Evolutionary conservation across 2,329 filamentous ascomycete species (phyloP), one percentile per base, ranked within the genome.

Genomic region (Aspergillus intermedius): DNA sequence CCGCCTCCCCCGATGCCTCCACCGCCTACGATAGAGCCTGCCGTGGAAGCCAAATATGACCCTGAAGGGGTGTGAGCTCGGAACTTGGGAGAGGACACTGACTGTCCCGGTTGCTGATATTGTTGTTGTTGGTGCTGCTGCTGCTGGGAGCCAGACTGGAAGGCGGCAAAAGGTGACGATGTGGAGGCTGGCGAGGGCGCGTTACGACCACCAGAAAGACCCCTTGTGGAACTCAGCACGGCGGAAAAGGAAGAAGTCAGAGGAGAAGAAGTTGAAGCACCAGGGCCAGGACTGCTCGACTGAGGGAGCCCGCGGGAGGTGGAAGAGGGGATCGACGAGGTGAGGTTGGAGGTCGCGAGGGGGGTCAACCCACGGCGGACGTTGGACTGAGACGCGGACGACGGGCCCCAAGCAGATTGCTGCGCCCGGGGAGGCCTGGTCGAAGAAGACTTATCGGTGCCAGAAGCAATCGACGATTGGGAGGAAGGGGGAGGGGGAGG

Each of bases 361-460:
- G 80, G 78, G 60, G 80, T 75, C 64, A 78, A 70, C 60, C 75
- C 74, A 68, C 79, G 77, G 63, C 79, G 78, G 66, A 74, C 69
- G 67, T 68, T 74, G 60, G 77, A 73, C 65, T 77, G 75, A 65
- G 75, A 75, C 66, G 72, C 71, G 63, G 76, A 71, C 65, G 73
- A 70, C 65, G 73, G 70, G 71, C 75, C 77, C 78, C 78, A 81
- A 66, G 75, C 72, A 67, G 76, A 75, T 72, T 77, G 75, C 71
- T 78, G 74, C 60, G 67, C 60, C 59, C 66, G 67, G 56, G 60
- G 61, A 60, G 70, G 61, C 58, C 71, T 69, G 63, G 65, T 65
- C 62, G 70, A 70, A 59, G 70, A 71, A 60, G 68, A 66, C 62
- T 72, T 73, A 64, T 73, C 70, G 61, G 70, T 69, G 71, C 70